Percentiles rank a stretch among this genome's conserved stretches.
Evolutionary conservation across 257 asterid species (phyloP).

Genomic region (Agastache rugosa): DNA sequence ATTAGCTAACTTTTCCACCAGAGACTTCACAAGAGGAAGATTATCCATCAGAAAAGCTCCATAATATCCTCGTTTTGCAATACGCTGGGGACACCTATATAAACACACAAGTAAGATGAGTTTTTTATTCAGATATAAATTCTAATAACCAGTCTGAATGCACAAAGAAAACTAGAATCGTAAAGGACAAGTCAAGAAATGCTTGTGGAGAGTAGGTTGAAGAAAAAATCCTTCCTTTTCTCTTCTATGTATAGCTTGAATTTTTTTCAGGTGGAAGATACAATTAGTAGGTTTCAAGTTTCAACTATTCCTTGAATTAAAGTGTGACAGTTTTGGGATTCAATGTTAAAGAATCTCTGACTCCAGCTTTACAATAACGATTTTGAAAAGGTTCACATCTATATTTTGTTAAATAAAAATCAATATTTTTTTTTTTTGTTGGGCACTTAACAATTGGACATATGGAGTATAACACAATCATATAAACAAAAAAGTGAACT

Average conservation of each 20-base stretch:
- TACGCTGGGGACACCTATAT: slow-evolving; percentile 92
- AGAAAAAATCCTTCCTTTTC: slow-evolving; percentile 2
- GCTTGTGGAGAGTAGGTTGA: slow-evolving; percentile 1
- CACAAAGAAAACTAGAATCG: background rate
- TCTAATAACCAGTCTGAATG: background rate
- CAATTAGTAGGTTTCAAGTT: background rate
- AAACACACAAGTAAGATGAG: slow-evolving; percentile 13
- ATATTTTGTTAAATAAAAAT: background rate
- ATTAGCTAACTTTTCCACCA: slow-evolving; percentile 75
- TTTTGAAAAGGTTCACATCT: background rate
- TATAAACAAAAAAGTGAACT: background rate
- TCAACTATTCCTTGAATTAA: background rate
- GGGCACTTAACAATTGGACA: background rate
- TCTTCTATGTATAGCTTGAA: slow-evolving; percentile 4
- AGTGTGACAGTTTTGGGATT: background rate
- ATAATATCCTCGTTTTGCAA: slow-evolving; percentile 86
- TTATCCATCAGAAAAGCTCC: slow-evolving; percentile 99
- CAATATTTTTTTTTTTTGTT: background rate
- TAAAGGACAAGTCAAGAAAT: slow-evolving; percentile 1
- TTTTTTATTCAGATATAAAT: slow-evolving; percentile 13
- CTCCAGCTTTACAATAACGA: background rate
- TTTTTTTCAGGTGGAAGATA: background rate
- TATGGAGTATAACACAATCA: background rate
- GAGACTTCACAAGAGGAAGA: slow-evolving; percentile 82
- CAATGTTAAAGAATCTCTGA: background rate